Base-by-base conservation (phyloP, 2,329 filamentous ascomycete species). In the Talaromyces sp. region DNA sequence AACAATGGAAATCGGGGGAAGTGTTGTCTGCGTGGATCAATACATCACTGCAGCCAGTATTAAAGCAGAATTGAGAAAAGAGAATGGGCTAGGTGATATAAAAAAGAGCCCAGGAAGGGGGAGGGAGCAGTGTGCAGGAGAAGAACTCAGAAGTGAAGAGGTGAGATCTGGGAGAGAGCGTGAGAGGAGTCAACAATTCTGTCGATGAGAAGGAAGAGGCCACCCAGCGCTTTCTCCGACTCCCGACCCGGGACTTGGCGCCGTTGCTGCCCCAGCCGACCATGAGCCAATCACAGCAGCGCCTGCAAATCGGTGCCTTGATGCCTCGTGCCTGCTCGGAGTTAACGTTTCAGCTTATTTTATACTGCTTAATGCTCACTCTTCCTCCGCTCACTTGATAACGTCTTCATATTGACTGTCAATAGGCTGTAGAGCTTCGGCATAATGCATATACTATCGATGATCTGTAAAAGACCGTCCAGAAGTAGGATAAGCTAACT, bases 21-120 rank as follows among this genome's bases (percentile, higher is more conserved):
- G 33, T 24, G 43, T 43, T 50, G 54, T 50, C 43, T 35, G 31
- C 24, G 62, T 54, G 33, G 58, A 45, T 27, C 33, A 64, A 64
- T 65, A 47, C 65, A 67, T 67, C 58, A 65, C 65, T 57, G 60
- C 62, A 62, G 43, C 56, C 22, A 43, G 7, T 27, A 50, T 9
- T 22, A 31, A 10, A 16, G 45, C 9, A 13, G 22, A 60, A 33
- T 39, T 60, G 19, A 37, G 59, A 47, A 50, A 31, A 19, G n/a
- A 16, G 24, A 22, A 56, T 35, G 41, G 45, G 48, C 35, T 63
- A 2, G n/a, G 54, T 19, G 11, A 11, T 24, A 16, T 13, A 52
- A 13, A 47, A 35, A 54, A 54, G 39, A 50, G 24, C 22, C 22
- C 47, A 22, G 47, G 14, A 57, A 14, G 60, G 41, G 45, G 33